Conservation (phyloP, 257 asterid species). For the Solanum virginianum region DNA sequence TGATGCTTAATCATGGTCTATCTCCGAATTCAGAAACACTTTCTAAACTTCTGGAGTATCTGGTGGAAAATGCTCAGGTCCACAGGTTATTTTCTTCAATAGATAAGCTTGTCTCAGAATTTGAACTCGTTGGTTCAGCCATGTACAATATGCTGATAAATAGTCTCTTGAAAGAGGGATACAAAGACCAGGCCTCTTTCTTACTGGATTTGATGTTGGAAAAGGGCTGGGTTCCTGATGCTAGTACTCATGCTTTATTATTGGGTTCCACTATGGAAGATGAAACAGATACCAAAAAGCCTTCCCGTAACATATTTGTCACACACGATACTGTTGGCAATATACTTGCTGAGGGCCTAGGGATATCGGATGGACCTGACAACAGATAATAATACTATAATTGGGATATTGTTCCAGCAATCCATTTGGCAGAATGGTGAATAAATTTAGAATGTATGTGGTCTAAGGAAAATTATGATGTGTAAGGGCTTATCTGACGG, state of each 20-base stretch:
- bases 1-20: constrained; percentile 41
- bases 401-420: neutral
- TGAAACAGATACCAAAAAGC: neutral
- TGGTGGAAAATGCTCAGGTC: constrained; percentile 30
- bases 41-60: constrained; percentile 26
- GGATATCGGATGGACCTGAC: neutral
- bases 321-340: constrained; percentile 38
- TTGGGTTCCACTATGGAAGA: constrained; percentile 31
- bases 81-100: constrained; percentile 37
- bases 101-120: constrained; percentile 14
- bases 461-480: neutral
- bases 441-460: neutral
- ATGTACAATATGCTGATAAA: constrained; percentile 35
- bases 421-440: neutral
- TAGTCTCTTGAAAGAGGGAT: constrained; percentile 71
- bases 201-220: constrained; percentile 63
- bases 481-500: neutral
- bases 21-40: constrained; percentile 41
- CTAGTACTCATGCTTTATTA: constrained; percentile 47
- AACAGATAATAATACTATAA: neutral
- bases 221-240: constrained; percentile 71
- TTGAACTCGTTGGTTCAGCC: constrained; percentile 31
- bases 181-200: constrained; percentile 32
- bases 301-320: neutral
- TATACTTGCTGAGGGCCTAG: constrained; percentile 51